These are phyloP conservation scores for Didymella keratinophila DNA, from an alignment of 2,329 filamentous ascomycete genomes.

Conservation along the genomic window DNA sequence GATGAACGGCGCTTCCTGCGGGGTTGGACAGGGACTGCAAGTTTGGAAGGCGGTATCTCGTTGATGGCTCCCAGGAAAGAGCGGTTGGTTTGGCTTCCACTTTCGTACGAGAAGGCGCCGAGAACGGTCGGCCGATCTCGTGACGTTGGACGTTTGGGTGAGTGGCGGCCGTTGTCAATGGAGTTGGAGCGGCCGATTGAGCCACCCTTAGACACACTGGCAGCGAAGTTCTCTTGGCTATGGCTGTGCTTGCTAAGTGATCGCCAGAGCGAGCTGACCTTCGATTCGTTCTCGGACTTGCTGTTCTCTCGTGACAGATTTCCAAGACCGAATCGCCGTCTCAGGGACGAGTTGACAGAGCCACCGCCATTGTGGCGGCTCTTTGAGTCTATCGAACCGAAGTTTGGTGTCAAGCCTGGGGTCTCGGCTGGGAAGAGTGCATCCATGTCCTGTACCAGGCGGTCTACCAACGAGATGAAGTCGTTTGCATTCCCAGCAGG, in stretches of 20 bases:
- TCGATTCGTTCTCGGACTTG: conserved; percentile 73
- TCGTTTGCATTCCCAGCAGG: conserved; percentile 78
- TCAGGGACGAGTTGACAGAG: conserved; percentile 82
- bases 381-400: conserved; percentile 66
- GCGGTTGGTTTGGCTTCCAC: conserved; percentile 44
- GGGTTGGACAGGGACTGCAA: conserved; percentile 34
- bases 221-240: conserved; percentile 56
- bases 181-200: conserved; percentile 74
- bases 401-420: conserved; percentile 56
- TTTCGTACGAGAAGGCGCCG: conserved; percentile 58
- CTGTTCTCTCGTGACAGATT: conserved; percentile 79
- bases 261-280: conserved; percentile 80
- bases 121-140: conserved; percentile 62
- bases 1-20: conserved; percentile 87
- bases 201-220: conserved; percentile 72
- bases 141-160: conserved; percentile 62
- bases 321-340: conserved; percentile 84
- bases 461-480: conserved; percentile 87
- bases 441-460: conserved; percentile 88
- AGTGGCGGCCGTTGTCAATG: conserved; percentile 70
- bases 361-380: conserved; percentile 70
- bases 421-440: conserved; percentile 78
- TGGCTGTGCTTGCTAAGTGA: conserved; percentile 81
- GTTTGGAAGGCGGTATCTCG: conserved; percentile 53
- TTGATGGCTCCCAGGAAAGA: conserved; percentile 60